Evolutionary conservation across 768 basidiomycete species (phyloP), one percentile per base, ranked within the genome.

Genomic region (Lactifluus pinguis): DNA sequence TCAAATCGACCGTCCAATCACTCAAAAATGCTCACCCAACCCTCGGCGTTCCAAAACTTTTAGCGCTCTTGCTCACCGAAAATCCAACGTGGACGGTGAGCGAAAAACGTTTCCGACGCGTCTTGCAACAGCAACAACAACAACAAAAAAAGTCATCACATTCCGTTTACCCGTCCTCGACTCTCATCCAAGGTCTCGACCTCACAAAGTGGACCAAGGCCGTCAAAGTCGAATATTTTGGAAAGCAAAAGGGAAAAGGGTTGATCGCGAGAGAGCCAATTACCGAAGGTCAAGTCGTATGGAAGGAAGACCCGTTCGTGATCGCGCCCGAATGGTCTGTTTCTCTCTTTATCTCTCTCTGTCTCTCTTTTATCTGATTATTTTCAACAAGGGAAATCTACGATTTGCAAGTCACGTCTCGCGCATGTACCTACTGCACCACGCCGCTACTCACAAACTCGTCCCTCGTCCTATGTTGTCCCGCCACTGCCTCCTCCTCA

Each of bases 221-320:
- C 25, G 76, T 94, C 7, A 83, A 92, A 10, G 87, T 90, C 6
- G 80, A 76, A 68, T 79, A 83, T 72, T 92, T 92, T 67, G 77
- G 82, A 51, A 77, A 78, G 62, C 75, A 76, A 59, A 92, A 86
- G 68, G 92, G 93, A 3, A 94, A 94, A 67, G 93, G 92, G 0
- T 75, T 95, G 39, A 81, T 94, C 0, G 89, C 90, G 1, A 80
- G 73, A 38, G 80, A 83, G 53, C 75, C 78, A 34, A 86, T 95
- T 55, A 73, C 74, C 29, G 80, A 83, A 67, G 89, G 87, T 0
- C 89, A 94, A 63, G 74, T 83, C 4, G 70, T 95, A 17, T 94
- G 92, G 90, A 86, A 83, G 60, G 92, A 95, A 68, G 87, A 91
- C 67, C 89, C 89, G 1, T 91, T 86, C 68, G 72, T 86, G 49